Base-by-base conservation (phyloP, 1,284 basidiomycete species). In the Phenoliferia sp. region DNA sequence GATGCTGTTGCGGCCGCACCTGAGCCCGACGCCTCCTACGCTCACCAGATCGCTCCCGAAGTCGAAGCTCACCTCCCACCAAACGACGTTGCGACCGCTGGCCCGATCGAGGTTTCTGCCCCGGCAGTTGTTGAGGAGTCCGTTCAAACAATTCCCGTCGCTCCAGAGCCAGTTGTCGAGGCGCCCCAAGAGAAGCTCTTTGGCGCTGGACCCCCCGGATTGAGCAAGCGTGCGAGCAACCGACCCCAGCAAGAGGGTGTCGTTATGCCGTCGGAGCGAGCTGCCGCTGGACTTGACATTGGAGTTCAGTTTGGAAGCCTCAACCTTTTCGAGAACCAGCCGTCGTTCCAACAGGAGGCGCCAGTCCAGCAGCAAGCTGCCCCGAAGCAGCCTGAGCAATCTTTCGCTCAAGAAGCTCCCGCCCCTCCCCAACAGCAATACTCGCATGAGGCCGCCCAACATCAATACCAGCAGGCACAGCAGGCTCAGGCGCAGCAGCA, bases 51-150 rank as follows among this genome's bases (percentile, higher is more conserved):
- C 59, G 56, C 63, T 34, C 54, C 67, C 59, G 74, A 70, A 32
- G 63, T 70, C 56, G 67, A 64, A 19, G 65, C 71, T 15, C 72
- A 72, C 66, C 63, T 70, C 31, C 68, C 68, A 31, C 72, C 67
- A 56, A 69, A 72, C 66, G 70, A 71, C 64, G 62, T 75, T 48
- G 62, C 73, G 35, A 68, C 74, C 34, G 74, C 73, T 50, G 74
- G 75, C n/a, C 69, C 71, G 3, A 65, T 75, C 67, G 74, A 74
- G 33, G 72, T 76, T 16, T 50, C 22, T 34, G 31, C 32, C 19
- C 50, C 39, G 10, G 58, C 36, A 10, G n/a, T 35, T 29, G 55
- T 39, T 31, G 57, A 57, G 48, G 34, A 58, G 22, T 44, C 29
- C 10, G 15, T n/a, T 10, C 28, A 39, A 26, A 16, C 62, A 3